These are phyloP conservation scores for Fusarium sp. DNA, from an alignment of 2,329 filamentous ascomycete species.

Conservation along the genomic window DNA sequence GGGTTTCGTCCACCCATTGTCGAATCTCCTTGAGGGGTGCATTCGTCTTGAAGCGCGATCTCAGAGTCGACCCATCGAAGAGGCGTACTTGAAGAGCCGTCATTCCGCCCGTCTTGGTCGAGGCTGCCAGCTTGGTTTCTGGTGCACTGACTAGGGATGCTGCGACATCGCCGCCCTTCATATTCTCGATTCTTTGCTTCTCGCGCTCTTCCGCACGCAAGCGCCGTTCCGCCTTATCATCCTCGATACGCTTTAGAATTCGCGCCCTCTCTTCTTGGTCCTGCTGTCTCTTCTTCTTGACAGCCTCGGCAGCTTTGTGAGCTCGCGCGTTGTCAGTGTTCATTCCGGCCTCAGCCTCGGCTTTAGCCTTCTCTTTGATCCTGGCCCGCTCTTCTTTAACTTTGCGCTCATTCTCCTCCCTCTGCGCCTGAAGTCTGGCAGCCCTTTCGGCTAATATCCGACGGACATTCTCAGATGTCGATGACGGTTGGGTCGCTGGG, in stretches of 20 bases:
- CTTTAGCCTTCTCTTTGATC: constrained; percentile 59
- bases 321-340: constrained; percentile 49
- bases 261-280: constrained; percentile 75
- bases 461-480: constrained; percentile 50
- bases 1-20: constrained; percentile 77
- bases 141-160: constrained; percentile 48
- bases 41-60: constrained; percentile 74
- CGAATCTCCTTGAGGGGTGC: constrained; percentile 77
- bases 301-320: constrained; percentile 62
- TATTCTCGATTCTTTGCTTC: constrained; percentile 51
- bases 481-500: constrained; percentile 33
- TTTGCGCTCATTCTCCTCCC: constrained; percentile 58
- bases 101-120: constrained; percentile 46
- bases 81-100: constrained; percentile 80
- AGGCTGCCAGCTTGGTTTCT: constrained; percentile 48
- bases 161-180: constrained; percentile 47
- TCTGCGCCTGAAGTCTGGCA: constrained; percentile 56
- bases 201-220: constrained; percentile 64
- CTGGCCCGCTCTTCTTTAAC: constrained; percentile 63
- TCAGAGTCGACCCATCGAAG: constrained; percentile 84
- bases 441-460: constrained; percentile 63
- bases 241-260: constrained; percentile 79
- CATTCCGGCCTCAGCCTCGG: constrained; percentile 52
- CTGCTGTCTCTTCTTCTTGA: constrained; percentile 73
- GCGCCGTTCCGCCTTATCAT: constrained; percentile 77